A percentile compares a stretch with the other conserved stretches of the same genome.
phyloP scores from a whole-genome alignment of 768 basidiomycete genomes.

The Lyophyllum decastes region DNA sequence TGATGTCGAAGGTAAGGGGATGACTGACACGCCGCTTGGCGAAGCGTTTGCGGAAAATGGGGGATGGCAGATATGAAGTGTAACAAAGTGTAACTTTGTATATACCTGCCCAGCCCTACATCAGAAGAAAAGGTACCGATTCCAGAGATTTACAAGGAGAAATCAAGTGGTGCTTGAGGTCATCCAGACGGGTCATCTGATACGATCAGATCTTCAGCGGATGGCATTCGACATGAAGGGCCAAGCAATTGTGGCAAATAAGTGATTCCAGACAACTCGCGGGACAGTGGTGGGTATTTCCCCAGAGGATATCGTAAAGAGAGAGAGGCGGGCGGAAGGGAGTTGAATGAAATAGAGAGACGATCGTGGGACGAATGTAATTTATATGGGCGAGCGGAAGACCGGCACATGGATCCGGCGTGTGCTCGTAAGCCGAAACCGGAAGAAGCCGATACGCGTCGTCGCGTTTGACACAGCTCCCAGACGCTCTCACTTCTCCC shows the following conservation, averaged over 20 bases:
- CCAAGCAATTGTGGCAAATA: constrained; percentile 4
- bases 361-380: constrained; percentile 3
- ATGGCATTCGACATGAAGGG: constrained; percentile 6
- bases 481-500: constrained; percentile 32
- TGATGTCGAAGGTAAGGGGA: constrained; percentile 1
- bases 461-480: constrained; percentile 47
- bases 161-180: constrained; percentile 24
- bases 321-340: neutral
- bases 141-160: constrained; percentile 10
- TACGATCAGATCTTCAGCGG: constrained; percentile 17
- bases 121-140: constrained; percentile 19
- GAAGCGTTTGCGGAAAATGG: constrained; percentile 6
- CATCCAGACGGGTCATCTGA: constrained; percentile 36
- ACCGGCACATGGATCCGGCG: constrained; percentile 28
- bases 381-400: constrained; percentile 22
- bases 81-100: neutral
- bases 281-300: neutral
- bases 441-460: constrained; percentile 55
- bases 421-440: constrained; percentile 39
- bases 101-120: constrained; percentile 8
- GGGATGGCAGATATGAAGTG: constrained; percentile 27
- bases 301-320: neutral
- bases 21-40: neutral
- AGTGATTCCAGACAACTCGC: neutral
- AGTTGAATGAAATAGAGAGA: neutral